Base-by-base conservation (phyloP, 78 protist species). In the Dictyostelium purpureum region DNA sequence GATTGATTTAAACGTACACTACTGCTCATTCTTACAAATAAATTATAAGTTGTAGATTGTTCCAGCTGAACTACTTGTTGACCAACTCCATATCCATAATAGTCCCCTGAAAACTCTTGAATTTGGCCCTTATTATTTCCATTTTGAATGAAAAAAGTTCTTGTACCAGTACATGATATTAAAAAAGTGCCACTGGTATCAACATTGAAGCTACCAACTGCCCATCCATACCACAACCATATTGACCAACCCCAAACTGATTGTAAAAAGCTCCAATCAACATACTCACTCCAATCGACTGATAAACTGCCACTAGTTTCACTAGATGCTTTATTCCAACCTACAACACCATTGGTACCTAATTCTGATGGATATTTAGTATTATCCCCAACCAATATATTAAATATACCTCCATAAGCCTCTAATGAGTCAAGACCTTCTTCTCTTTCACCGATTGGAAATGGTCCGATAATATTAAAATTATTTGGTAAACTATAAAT, bases 161-260 rank as follows among this genome's bases (percentile, higher is more conserved):
- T 33, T 6, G 77, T 71, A 42, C 80, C 80, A 2, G 90, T 56
- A 42, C 90, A 83, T 33, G 21, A 4, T 2, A 83, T 12, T 0
- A 83, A 37, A 43, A 54, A 83, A 21, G 71, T 45, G 31, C 74
- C 78, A 4, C 59, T 14, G 1, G 1, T n/a, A 6, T 18, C 35
- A 1, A 82, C 63, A 10, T 5, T 49, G 31, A 85, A 61, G 21
- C 47, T 18, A 47, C 77, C 82, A 10, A 85, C 37, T 0, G 92
- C 92, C 71, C 73, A 85, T 14, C 83, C 92, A 85, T 85, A 85
- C 80, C 82, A 85, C 71, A 85, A 47, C 82, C 82, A 85, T 14
- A 85, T 59, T 26, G 40, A 1, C 92, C 92, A 85, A 33, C 92
- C 82, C 67, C 56, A 73, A 7, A 63, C 61, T 11, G 31, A 38